Conservation (phyloP, 2,329 filamentous ascomycete genomes). For the Aspergillus sp. region DNA sequence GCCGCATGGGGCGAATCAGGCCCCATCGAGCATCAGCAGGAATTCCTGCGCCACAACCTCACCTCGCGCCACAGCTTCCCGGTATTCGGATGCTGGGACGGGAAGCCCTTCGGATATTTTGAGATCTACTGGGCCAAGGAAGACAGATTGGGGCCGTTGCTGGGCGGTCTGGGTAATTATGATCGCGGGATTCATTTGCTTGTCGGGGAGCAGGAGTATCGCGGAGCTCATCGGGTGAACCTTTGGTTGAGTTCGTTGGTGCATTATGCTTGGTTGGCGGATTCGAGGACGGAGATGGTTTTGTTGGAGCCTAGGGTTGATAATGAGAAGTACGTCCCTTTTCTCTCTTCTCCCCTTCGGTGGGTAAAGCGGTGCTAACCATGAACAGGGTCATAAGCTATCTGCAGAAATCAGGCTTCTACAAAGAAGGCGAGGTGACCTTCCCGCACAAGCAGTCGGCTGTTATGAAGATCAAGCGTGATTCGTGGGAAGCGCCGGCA, state of each 20-base stretch:
- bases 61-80: constrained; percentile 73
- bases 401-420: constrained; percentile 68
- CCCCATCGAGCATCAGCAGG: constrained; percentile 50
- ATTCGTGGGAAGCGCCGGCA: constrained; percentile 68
- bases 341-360: not conserved
- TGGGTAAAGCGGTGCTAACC: not conserved
- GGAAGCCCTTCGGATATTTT: constrained; percentile 92
- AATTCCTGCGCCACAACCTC: constrained; percentile 62
- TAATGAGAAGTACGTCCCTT: constrained; percentile 66
- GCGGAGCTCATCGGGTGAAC: constrained; percentile 67
- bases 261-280: constrained; percentile 75
- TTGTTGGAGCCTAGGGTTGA: constrained; percentile 87
- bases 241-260: constrained; percentile 78
- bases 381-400: constrained; percentile 58
- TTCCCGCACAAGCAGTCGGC: constrained; percentile 93
- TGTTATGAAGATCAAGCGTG: constrained; percentile 70
- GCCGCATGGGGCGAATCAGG: constrained; percentile 73
- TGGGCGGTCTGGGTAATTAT: constrained; percentile 65
- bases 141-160: constrained; percentile 64
- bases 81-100: constrained; percentile 88
- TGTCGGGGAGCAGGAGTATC: constrained; percentile 85
- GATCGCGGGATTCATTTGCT: constrained; percentile 85
- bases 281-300: constrained; percentile 73
- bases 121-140: constrained; percentile 99
- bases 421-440: constrained; percentile 75